A percentile compares a stretch with the other conserved stretches of the same genome.
Conservation (phyloP, 495 filamentous ascomycete species). For the Xylaria nigripes region DNA sequence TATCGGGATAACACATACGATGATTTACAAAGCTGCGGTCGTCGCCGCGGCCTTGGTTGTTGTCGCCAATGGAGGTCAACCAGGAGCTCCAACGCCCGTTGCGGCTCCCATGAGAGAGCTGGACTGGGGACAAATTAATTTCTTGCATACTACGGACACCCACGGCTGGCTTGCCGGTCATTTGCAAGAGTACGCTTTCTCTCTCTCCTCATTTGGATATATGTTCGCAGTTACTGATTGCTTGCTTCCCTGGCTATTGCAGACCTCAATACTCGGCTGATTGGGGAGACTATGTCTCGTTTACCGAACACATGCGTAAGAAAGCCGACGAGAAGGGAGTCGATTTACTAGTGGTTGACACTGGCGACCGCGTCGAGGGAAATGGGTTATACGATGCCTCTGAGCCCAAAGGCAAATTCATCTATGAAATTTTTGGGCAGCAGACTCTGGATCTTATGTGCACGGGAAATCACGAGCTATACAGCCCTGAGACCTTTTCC, state of each 20-base stretch:
- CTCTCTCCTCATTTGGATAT: neutral
- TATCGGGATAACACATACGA: neutral
- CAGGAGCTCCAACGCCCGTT: constrained; percentile 69
- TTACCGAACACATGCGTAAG: constrained; percentile 69
- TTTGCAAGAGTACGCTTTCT: constrained; percentile 61
- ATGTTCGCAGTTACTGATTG: neutral
- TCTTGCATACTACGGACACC: constrained; percentile 88
- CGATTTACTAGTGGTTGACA: constrained; percentile 86
- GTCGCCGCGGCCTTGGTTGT: constrained; percentile 23
- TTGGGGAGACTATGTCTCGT: constrained; percentile 97
- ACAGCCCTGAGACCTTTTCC: constrained; percentile 66
- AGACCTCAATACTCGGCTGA: constrained; percentile 87
- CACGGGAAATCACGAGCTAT: constrained; percentile 93
- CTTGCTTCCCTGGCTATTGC: neutral
- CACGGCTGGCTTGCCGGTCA: constrained; percentile 96
- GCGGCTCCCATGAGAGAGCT: constrained; percentile 74
- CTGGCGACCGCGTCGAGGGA: constrained; percentile 88
- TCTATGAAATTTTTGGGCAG: constrained; percentile 73
- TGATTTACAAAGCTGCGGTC: constrained; percentile 19
- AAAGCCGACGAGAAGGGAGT: constrained; percentile 67
- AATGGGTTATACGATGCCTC: constrained; percentile 95
- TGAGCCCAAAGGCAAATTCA: constrained; percentile 76
- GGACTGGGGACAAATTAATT: constrained; percentile 86
- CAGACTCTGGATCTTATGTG: constrained; percentile 80
- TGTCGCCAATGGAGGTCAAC: constrained; percentile 55